A percentile compares a stretch with the other conserved stretches of the same genome.
Conservation (phyloP, 2,329 filamentous ascomycete genomes). For the Dactylellina leptospora region DNA sequence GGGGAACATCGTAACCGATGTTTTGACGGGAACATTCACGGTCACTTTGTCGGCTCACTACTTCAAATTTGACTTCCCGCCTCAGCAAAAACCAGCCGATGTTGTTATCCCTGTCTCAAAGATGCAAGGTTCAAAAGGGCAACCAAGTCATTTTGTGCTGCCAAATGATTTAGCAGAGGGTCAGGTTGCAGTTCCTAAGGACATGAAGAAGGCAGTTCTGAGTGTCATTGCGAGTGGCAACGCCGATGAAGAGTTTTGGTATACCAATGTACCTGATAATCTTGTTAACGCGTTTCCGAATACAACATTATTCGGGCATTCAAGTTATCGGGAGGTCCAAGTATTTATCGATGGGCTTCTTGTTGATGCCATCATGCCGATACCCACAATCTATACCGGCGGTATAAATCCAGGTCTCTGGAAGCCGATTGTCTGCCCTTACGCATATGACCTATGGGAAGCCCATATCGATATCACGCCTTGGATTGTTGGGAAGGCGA, state of each 20-base stretch:
- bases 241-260: conserved; percentile 83
- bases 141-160: conserved; percentile 73
- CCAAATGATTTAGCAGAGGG: conserved; percentile 61
- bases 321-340: conserved; percentile 80
- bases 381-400: conserved; percentile 82
- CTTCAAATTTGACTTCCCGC: conserved; percentile 77
- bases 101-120: conserved; percentile 64
- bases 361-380: conserved; percentile 81
- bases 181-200: conserved; percentile 70
- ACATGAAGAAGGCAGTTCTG: conserved; percentile 74
- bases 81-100: conserved; percentile 65
- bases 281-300: conserved; percentile 69
- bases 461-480: conserved; percentile 84
- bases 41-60: conserved; percentile 68
- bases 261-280: conserved; percentile 75
- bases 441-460: conserved; percentile 80
- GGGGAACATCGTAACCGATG: conserved; percentile 74
- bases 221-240: conserved; percentile 82
- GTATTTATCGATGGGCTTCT: conserved; percentile 76
- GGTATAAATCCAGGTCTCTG: conserved; percentile 80
- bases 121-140: conserved; percentile 63
- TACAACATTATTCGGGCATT: conserved; percentile 71
- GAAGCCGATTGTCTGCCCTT: conserved; percentile 78
- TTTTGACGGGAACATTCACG: conserved; percentile 78
- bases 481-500: conserved; percentile 62